Percentiles rank a stretch among this genome's conserved stretches.
Conservation (phyloP, 2,329 filamentous ascomycete genomes). For the Penicillium freii region DNA sequence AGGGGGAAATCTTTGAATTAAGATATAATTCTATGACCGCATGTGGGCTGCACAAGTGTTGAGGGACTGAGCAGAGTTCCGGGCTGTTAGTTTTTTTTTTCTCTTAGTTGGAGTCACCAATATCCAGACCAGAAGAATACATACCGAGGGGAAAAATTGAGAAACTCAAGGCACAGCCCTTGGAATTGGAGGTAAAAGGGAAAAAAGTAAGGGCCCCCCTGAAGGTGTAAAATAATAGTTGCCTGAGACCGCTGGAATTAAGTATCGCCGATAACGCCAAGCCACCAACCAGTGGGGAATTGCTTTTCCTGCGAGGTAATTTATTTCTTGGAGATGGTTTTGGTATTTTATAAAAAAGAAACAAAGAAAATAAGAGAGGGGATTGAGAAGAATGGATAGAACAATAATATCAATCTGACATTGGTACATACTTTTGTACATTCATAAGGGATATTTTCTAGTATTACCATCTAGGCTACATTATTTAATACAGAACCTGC, state of each 20-base stretch:
- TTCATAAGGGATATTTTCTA: neutral
- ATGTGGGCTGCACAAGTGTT: slow-evolving; percentile 23
- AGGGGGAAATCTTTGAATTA: slow-evolving; percentile 5
- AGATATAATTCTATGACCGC: slow-evolving; percentile 20
- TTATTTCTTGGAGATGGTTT: neutral
- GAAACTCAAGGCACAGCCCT: slow-evolving; percentile 14
- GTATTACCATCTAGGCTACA: neutral
- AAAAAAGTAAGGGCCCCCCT: slow-evolving; percentile 23
- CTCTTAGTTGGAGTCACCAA: slow-evolving; percentile 5
- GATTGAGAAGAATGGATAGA: neutral
- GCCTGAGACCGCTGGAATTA: slow-evolving; percentile 26
- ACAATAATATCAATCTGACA: neutral
- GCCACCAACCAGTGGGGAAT: slow-evolving; percentile 14
- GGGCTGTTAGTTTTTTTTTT: slow-evolving; percentile 11
- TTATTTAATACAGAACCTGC: neutral
- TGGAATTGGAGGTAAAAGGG: slow-evolving; percentile 13
- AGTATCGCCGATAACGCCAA: slow-evolving; percentile 29
- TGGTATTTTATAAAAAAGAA: neutral
- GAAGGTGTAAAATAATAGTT: slow-evolving; percentile 27
- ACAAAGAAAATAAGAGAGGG: neutral
- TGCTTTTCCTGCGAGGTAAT: slow-evolving; percentile 4
- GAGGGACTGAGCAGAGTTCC: slow-evolving; percentile 10
- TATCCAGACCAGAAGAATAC: neutral
- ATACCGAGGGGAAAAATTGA: slow-evolving; percentile 2
- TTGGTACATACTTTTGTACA: neutral